These are phyloP conservation scores for Fonsecaea monophora DNA, from an alignment of 2,329 filamentous ascomycete species.

Conservation along the genomic window DNA sequence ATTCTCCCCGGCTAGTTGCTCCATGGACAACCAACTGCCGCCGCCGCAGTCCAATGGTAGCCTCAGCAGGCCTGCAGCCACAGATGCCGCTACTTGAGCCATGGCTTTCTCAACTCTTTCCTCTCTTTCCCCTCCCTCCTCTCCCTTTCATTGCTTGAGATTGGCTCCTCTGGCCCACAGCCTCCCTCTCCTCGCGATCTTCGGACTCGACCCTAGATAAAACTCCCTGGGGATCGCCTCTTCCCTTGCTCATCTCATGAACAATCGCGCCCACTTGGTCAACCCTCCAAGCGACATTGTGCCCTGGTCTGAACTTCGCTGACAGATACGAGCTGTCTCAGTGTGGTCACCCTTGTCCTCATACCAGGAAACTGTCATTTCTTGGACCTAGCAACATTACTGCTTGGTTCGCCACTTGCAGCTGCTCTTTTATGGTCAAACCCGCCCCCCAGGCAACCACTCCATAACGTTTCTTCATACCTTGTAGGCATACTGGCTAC, in stretches of 20 bases:
- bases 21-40: neutral
- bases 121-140: neutral
- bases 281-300: neutral
- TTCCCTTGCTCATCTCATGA: constrained; percentile 6
- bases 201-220: neutral
- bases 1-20: neutral
- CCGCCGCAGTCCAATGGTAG: neutral
- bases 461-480: neutral
- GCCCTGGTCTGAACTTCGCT: neutral
- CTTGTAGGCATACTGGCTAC: neutral
- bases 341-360: neutral
- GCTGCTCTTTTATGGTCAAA: constrained; percentile 2
- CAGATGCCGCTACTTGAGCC: neutral
- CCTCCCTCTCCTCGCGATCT: constrained; percentile 11
- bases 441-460: neutral
- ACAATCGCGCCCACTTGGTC: constrained; percentile 8
- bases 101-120: constrained; percentile 1
- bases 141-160: neutral
- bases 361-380: neutral
- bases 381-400: neutral
- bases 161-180: constrained; percentile 1
- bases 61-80: neutral
- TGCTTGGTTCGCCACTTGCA: constrained; percentile 3
- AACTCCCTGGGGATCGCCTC: constrained; percentile 11
- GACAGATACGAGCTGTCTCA: constrained; percentile 2